Evolutionary conservation across 495 filamentous ascomycete genomes (phyloP).

Genomic region (Lophiotrema nucula): DNA sequence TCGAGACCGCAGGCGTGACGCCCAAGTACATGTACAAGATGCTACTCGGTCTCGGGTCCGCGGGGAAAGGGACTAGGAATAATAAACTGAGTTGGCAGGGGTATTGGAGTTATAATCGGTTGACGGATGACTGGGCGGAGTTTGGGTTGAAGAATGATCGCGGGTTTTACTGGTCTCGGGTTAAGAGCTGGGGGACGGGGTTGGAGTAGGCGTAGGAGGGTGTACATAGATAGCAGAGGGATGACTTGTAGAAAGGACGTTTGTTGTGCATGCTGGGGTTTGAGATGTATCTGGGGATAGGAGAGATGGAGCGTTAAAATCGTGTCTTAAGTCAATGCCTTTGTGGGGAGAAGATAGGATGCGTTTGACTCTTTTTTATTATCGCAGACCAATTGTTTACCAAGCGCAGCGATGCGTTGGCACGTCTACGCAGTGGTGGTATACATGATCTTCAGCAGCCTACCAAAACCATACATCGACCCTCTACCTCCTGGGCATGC

Average conservation of each 20-base stretch:
- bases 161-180: conserved; percentile 83
- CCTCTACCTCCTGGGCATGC: conserved; percentile 79
- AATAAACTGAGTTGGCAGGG: conserved; percentile 87
- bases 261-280: not conserved
- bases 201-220: too few species aligned
- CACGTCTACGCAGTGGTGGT: conserved; percentile 17
- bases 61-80: conserved; percentile 58
- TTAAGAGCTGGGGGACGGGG: conserved; percentile 60
- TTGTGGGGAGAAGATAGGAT: too few species aligned
- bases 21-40: conserved; percentile 79
- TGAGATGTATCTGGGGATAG: not conserved
- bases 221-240: too few species aligned
- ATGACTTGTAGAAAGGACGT: too few species aligned
- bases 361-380: conserved; percentile 9
- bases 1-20: conserved; percentile 82
- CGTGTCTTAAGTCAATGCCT: too few species aligned
- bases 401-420: not conserved
- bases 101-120: conserved; percentile 85
- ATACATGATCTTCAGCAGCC: conserved; percentile 3
- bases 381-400: not conserved
- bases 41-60: conserved; percentile 64
- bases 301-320: too few species aligned
- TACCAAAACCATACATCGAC: not conserved
- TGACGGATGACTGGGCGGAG: conserved; percentile 87
- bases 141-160: conserved; percentile 82